These are phyloP conservation scores for Thinopyrum elongatum DNA, from an alignment of 176 grass and related monocot genomes.

Conservation along the genomic window DNA sequence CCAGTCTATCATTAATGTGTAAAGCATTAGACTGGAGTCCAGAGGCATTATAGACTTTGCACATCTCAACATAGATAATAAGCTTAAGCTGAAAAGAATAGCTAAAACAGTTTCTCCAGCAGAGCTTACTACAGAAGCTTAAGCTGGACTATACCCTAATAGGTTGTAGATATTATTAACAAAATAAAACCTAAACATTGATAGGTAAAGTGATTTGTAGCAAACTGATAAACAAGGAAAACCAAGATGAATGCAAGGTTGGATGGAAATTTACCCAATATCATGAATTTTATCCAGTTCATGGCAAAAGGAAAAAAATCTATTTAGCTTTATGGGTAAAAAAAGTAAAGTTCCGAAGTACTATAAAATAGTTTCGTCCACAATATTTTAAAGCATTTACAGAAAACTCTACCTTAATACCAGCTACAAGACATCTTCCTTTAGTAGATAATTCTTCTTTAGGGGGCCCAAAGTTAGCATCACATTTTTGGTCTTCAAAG, in stretches of 20 bases:
- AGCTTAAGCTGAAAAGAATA: neutral
- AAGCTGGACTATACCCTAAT: neutral
- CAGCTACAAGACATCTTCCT: constrained; percentile 73
- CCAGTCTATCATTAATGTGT: neutral
- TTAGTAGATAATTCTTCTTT: constrained; percentile 74
- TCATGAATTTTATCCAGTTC: constrained; percentile 7
- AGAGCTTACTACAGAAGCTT: neutral
- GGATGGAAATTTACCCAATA: neutral
- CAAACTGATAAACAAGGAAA: neutral
- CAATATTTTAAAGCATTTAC: constrained; percentile 21
- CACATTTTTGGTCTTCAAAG: constrained; percentile 48
- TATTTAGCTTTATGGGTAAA: too few relatives aligned
- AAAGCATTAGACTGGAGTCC: too few relatives aligned
- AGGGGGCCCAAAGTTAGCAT: constrained; percentile 32
- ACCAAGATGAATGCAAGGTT: constrained; percentile 7
- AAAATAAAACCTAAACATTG: neutral
- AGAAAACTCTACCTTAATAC: constrained; percentile 66
- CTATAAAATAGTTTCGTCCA: neutral
- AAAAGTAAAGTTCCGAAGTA: too few relatives aligned
- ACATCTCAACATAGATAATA: neutral
- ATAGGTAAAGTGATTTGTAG: constrained; percentile 4
- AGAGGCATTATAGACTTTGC: neutral
- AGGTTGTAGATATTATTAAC: neutral
- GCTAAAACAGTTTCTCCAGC: too few relatives aligned
- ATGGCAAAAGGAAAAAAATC: neutral